Evolutionary conservation across 2,329 filamentous ascomycete species (phyloP).

Genomic region (Nothomitra cinnamomea): DNA sequence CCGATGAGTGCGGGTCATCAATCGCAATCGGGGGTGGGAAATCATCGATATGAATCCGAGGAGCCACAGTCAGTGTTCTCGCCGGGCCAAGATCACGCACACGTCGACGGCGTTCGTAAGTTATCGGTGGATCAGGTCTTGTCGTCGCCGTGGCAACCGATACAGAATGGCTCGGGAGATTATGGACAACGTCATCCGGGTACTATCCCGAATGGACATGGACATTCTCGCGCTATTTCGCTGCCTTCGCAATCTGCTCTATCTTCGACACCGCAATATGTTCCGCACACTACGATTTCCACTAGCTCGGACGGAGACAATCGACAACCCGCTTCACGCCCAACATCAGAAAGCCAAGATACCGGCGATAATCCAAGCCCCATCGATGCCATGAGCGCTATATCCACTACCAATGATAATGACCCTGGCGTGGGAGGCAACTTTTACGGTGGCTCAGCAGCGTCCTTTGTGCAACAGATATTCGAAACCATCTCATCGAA

Average conservation of each 20-base stretch:
- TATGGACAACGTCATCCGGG: neutral
- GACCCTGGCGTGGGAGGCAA: constrained; percentile 14
- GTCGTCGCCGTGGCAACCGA: neutral
- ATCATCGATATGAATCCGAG: neutral
- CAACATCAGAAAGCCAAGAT: neutral
- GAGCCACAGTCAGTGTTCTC: neutral
- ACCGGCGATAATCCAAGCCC: constrained; percentile 8
- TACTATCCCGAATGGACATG: neutral
- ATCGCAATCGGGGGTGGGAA: neutral
- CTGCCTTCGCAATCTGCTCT: neutral
- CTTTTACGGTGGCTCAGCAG: constrained; percentile 25
- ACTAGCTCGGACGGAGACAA: neutral
- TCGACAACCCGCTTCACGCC: neutral
- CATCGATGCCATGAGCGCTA: constrained; percentile 24
- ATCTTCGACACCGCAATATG: neutral
- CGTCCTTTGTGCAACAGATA: constrained; percentile 25
- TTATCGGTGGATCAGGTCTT: neutral
- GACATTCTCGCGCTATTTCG: neutral
- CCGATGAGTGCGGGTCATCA: neutral
- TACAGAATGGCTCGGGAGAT: neutral
- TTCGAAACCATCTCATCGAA: constrained; percentile 14
- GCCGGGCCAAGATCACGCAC: neutral
- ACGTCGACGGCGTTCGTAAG: neutral
- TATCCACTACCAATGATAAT: constrained; percentile 8
- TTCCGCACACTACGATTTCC: neutral